A percentile compares a stretch with the other conserved stretches of the same genome.
Evolutionary conservation across 2,329 filamentous ascomycete species (phyloP).

Genomic region (Diplodia scrobiculata): DNA sequence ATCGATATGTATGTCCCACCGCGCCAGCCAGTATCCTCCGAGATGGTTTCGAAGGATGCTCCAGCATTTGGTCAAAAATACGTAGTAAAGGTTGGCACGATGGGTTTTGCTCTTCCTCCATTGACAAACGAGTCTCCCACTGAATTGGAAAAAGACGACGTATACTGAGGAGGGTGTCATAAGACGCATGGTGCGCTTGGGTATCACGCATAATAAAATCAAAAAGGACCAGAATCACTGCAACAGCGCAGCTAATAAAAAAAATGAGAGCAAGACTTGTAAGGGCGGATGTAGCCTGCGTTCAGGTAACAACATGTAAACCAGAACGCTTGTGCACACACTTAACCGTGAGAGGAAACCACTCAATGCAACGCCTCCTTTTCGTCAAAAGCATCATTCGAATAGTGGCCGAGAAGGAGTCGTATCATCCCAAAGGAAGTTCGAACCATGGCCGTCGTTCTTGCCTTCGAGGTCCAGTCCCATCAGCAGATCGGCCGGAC

Average conservation of each 20-base stretch:
- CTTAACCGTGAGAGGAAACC: not conserved
- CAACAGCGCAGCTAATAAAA: not conserved
- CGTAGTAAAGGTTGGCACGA: slow-evolving; percentile 28
- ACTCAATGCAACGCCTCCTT: not conserved
- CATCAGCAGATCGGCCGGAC: slow-evolving; percentile 40
- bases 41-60: slow-evolving; percentile 27
- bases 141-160: slow-evolving; percentile 37
- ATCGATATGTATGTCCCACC: slow-evolving; percentile 25
- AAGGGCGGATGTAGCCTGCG: slow-evolving; percentile 20
- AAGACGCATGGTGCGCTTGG: not conserved
- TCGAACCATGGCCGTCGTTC: slow-evolving; percentile 21
- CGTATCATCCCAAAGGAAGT: slow-evolving; percentile 15
- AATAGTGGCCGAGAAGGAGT: not conserved
- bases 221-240: not conserved
- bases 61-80: slow-evolving; percentile 35
- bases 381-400: not conserved
- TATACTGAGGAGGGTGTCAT: slow-evolving; percentile 38
- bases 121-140: slow-evolving; percentile 42
- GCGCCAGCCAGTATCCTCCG: slow-evolving; percentile 31
- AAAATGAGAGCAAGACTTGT: slow-evolving; percentile 2
- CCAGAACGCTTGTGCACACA: slow-evolving; percentile 6
- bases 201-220: slow-evolving; percentile 2
- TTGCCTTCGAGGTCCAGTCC: slow-evolving; percentile 34
- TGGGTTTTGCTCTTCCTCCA: slow-evolving; percentile 37
- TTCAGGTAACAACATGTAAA: slow-evolving; percentile 8